phyloP scores from a whole-genome alignment of 1,284 basidiomycete genomes.

The Ganoderma sp. region DNA sequence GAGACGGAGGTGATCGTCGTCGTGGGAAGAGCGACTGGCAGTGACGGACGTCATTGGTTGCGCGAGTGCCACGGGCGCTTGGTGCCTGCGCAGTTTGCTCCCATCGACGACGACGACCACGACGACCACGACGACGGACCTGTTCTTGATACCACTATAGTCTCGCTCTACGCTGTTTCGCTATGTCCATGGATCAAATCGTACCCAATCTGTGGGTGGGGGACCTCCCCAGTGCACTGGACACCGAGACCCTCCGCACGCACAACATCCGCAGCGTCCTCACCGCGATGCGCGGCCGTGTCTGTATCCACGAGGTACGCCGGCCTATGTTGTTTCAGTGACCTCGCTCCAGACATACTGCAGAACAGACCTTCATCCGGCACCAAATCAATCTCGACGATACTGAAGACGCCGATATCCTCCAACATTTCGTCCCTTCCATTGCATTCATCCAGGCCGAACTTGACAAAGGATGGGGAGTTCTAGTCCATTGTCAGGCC shows the following conservation, averaged over 20 bases:
- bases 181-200: constrained; percentile 36
- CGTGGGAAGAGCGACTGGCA: not conserved
- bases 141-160: not conserved
- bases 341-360: constrained; percentile 21
- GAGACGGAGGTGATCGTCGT: not conserved
- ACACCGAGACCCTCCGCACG: constrained; percentile 59
- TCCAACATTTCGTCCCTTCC: constrained; percentile 76
- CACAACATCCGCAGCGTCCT: constrained; percentile 73
- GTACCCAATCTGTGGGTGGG: constrained; percentile 37
- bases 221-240: constrained; percentile 34
- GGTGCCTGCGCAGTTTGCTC: not conserved
- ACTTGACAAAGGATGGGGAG: constrained; percentile 72
- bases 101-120: not conserved
- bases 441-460: constrained; percentile 83
- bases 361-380: constrained; percentile 65
- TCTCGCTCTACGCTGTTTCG: too few species aligned
- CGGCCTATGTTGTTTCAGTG: not conserved
- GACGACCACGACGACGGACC: not conserved
- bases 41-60: not conserved
- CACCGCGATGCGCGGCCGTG: constrained; percentile 71
- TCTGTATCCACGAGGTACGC: constrained; percentile 68
- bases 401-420: constrained; percentile 71
- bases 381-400: constrained; percentile 79
- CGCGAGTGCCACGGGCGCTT: not conserved
- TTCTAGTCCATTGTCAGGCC: constrained; percentile 87